Evolutionary conservation across 306 rosid species (phyloP), one percentile per base, ranked within the genome.

Genomic region (Quercus engelmannii): DNA sequence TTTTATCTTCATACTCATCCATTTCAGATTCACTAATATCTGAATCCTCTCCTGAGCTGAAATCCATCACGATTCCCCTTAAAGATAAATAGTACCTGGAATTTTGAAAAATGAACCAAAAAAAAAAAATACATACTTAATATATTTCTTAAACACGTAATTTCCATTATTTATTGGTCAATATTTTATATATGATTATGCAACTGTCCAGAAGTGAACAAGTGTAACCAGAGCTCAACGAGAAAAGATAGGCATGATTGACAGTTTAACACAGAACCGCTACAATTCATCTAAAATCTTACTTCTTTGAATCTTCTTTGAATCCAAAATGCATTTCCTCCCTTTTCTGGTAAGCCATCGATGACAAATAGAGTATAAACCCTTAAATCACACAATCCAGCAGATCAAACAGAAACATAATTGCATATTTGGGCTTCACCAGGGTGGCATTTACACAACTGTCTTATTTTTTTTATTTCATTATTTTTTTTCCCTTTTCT

Each of bases 21-120:
- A 89, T 57, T 83, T 90, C 93, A 28, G 89, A 75, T 76, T 87
- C 96, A 80, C 92, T 91, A 8, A 75, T 79, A 82, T 80, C 87
- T 1, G 87, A 79, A 78, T 87, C 92, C 58, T 85, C 88, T 15
- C 81, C 88, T 43, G 91, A 89, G 88, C 68, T 62, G 14, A 76
- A 85, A 84, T 73, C 83, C 70, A 75, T 57, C 28, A 33, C 82
- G 73, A 85, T 67, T 81, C 89, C 92, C 81, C 78, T 87, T 43
- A 43, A 79, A 74, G 75, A 75, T 77, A 68, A 73, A 74, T 78
- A 55, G 75, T 71, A 81, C 88, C 88, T 88, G 85, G 75, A 65
- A 83, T 43, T 64, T 67, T 35, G n/a, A 17, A 18, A n/a, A 67
- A 33, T 7, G 11, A 21, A 59, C 31, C 41, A 19, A 10, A 49